These are phyloP conservation scores for Solanum hybrid DNA, from an alignment of 305 asterid genomes.

Conservation along the genomic window DNA sequence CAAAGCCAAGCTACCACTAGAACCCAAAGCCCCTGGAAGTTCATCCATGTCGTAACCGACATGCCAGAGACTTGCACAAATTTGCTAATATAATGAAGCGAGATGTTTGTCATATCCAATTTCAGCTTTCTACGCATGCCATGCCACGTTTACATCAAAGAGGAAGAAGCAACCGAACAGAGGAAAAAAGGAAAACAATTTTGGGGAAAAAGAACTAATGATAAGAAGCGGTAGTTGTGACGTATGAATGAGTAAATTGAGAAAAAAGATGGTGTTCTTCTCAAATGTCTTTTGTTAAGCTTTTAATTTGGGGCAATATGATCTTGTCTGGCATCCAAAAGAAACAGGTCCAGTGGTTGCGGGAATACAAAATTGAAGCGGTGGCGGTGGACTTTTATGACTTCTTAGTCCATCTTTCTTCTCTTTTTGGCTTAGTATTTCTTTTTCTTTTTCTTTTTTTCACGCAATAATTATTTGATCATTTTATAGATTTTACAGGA, in stretches of 20 bases:
- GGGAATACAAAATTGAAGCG: background rate
- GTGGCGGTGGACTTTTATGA: background rate
- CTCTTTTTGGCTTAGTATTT: background rate
- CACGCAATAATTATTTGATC: background rate
- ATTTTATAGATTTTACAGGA: background rate
- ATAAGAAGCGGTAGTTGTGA: background rate
- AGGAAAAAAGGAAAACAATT: background rate
- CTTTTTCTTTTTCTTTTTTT: background rate
- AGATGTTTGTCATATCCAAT: slow-evolving; percentile 1
- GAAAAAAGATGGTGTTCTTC: background rate
- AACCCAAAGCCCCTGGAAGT: slow-evolving; percentile 79
- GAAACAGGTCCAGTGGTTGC: background rate
- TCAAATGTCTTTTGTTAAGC: background rate
- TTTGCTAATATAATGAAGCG: background rate
- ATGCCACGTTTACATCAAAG: background rate
- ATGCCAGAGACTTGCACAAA: background rate
- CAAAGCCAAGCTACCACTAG: slow-evolving; percentile 82
- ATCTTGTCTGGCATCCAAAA: background rate
- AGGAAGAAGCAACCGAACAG: background rate
- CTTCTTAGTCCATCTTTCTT: background rate
- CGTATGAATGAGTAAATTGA: background rate
- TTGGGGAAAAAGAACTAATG: background rate
- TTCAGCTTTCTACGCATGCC: background rate
- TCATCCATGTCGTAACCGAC: slow-evolving; percentile 51
- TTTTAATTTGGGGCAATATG: background rate